phyloP scores from a whole-genome alignment of 768 basidiomycete species.

The Hericium rajendrae region DNA sequence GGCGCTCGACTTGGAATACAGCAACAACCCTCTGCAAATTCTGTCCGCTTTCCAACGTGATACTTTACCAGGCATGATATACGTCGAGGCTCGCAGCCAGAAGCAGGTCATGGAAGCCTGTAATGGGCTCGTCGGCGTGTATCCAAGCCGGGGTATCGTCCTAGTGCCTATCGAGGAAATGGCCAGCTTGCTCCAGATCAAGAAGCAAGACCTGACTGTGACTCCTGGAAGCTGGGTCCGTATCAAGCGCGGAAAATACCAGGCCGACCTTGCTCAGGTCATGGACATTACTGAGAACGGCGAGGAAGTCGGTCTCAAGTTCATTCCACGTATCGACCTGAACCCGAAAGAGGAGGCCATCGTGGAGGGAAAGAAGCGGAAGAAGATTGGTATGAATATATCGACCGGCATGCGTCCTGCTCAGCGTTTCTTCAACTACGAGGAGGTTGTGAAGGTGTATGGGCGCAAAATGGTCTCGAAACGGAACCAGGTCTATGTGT shows the following conservation, averaged over 20 bases:
- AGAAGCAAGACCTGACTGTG: slow-evolving; percentile 84
- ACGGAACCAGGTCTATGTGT: slow-evolving; percentile 69
- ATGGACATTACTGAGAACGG: slow-evolving; percentile 89
- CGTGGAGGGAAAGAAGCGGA: slow-evolving; percentile 66
- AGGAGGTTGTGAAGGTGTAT: slow-evolving; percentile 83
- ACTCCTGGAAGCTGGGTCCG: slow-evolving; percentile 91
- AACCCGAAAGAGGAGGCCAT: slow-evolving; percentile 76
- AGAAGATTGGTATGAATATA: slow-evolving; percentile 45
- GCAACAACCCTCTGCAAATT: slow-evolving; percentile 71
- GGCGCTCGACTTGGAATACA: slow-evolving; percentile 75
- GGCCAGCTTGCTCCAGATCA: slow-evolving; percentile 92
- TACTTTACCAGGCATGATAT: slow-evolving; percentile 91
- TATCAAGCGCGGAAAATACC: slow-evolving; percentile 86
- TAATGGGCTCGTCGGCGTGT: slow-evolving; percentile 88
- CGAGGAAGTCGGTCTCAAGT: slow-evolving; percentile 86
- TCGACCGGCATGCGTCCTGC: slow-evolving; percentile 65
- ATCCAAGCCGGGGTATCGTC: slow-evolving; percentile 67
- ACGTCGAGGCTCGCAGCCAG: slow-evolving; percentile 86
- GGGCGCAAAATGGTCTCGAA: slow-evolving; percentile 69
- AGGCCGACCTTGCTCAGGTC: slow-evolving; percentile 92
- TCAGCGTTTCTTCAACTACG: slow-evolving; percentile 87
- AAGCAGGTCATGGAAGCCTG: slow-evolving; percentile 80
- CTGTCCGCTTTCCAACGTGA: slow-evolving; percentile 93
- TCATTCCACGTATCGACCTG: slow-evolving; percentile 96
- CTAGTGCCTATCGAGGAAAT: slow-evolving; percentile 96